A percentile compares a stretch with the other conserved stretches of the same genome.
Conservation (phyloP, 2,329 filamentous ascomycete species). For the Kalaharituber pfeilii region DNA sequence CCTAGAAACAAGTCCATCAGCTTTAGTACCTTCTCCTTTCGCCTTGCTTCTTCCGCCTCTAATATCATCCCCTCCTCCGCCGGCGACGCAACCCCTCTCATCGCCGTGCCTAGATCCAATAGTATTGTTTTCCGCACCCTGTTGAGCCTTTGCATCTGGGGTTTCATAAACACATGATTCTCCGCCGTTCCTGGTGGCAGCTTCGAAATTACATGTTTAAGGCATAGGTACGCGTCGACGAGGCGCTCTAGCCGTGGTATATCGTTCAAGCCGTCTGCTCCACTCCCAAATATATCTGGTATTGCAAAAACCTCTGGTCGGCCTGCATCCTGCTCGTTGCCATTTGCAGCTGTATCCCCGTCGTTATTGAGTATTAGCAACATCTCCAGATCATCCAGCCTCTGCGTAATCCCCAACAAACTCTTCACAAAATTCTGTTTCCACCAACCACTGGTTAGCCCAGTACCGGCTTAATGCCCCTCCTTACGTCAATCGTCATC, state of each 20-base stretch:
- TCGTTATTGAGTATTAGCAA: not conserved
- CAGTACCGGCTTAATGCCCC: too few relatives aligned
- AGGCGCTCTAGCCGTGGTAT: constrained; percentile 35
- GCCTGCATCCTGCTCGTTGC: constrained; percentile 14
- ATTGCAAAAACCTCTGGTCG: constrained; percentile 20
- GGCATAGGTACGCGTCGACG: constrained; percentile 37
- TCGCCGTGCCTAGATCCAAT: constrained; percentile 45
- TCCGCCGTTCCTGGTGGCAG: constrained; percentile 35
- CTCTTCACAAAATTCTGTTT: constrained; percentile 33
- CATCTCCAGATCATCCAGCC: constrained; percentile 44
- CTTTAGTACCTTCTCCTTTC: constrained; percentile 32
- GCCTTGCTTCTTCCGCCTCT: constrained; percentile 24
- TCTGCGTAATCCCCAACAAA: constrained; percentile 50
- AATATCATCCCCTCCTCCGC: not conserved
- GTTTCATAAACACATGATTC: constrained; percentile 45
- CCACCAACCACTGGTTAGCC: too few relatives aligned
- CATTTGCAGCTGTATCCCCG: constrained; percentile 4
- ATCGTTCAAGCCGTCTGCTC: constrained; percentile 23
- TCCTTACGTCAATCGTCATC: not conserved
- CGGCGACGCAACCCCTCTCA: constrained; percentile 32
- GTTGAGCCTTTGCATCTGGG: constrained; percentile 38
- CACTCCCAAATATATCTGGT: constrained; percentile 28
- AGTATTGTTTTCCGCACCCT: constrained; percentile 45
- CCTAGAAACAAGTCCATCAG: constrained; percentile 44
- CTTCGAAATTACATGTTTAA: constrained; percentile 31